phyloP scores from a whole-genome alignment of 1,139 yeast species.

The Nakaseomyces sp. region DNA sequence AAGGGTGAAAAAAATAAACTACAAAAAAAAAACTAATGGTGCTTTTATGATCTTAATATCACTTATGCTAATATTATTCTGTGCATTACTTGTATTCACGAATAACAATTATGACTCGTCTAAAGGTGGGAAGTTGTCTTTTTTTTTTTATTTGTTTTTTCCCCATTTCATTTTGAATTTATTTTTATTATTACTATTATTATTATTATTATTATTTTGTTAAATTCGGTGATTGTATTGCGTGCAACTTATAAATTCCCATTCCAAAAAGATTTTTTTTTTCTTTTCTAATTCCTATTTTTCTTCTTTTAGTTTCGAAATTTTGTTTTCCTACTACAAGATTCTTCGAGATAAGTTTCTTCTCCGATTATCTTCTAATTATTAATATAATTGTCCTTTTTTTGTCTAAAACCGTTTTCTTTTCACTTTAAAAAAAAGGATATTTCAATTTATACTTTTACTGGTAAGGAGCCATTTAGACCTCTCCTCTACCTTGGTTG shows the following conservation, averaged over 20 bases:
- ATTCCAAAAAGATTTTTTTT: background rate
- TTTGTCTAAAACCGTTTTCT: too few species aligned
- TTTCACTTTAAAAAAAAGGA: background rate
- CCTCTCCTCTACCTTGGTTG: too few species aligned
- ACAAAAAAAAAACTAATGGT: too few species aligned
- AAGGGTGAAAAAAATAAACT: too few species aligned
- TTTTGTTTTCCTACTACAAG: background rate
- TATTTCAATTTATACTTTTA: too few species aligned
- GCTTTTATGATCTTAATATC: background rate
- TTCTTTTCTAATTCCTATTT: background rate
- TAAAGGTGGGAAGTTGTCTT: background rate
- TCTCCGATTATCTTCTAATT: background rate
- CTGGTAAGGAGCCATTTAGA: too few species aligned
- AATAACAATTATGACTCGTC: background rate
- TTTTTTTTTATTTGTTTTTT: background rate
- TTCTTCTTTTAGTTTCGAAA: background rate
- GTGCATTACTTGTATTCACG: background rate
- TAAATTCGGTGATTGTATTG: constrained; percentile 1
- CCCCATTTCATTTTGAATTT: background rate
- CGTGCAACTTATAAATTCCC: constrained; percentile 1
- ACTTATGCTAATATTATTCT: background rate
- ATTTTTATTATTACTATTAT: background rate
- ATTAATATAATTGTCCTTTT: background rate
- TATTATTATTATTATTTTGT: background rate
- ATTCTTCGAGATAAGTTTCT: background rate